Percentiles rank a stretch among this genome's conserved stretches.
Evolutionary conservation across 139 green algal species (phyloP).

Genomic region (Closterium sp.): DNA sequence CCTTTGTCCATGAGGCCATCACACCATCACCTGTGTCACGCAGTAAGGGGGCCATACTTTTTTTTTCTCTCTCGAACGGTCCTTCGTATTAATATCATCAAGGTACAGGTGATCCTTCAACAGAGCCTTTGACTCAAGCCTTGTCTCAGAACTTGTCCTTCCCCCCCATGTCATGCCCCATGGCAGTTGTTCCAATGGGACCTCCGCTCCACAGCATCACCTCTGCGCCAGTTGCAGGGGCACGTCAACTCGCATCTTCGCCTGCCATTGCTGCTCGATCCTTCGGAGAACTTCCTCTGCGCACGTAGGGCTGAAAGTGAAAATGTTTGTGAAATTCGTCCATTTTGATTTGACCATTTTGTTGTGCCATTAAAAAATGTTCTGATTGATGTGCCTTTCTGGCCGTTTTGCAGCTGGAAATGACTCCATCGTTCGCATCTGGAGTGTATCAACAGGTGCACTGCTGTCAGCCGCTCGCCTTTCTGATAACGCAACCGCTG

Average conservation of each 20-base stretch:
- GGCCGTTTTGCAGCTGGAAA: not conserved
- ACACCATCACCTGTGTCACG: too few relatives aligned
- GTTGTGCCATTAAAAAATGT: not conserved
- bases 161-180: too few relatives aligned
- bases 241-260: not conserved
- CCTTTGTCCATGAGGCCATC: too few relatives aligned
- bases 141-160: too few relatives aligned
- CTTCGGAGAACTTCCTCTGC: not conserved
- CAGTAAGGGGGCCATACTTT: too few relatives aligned
- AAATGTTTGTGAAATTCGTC: not conserved
- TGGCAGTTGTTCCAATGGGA: not conserved
- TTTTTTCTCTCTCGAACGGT: too few relatives aligned
- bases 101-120: too few relatives aligned
- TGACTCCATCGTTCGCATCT: not conserved
- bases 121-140: too few relatives aligned
- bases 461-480: not conserved
- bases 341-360: not conserved
- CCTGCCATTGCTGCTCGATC: not conserved
- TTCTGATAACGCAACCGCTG: not conserved
- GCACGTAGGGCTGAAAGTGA: not conserved
- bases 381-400: too few relatives aligned
- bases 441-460: not conserved
- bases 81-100: too few relatives aligned
- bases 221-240: not conserved
- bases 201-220: not conserved